Evolutionary conservation across 495 filamentous ascomycete genomes (phyloP), one percentile per base, ranked within the genome.

Genomic region (Talaromyces borbonicus): DNA sequence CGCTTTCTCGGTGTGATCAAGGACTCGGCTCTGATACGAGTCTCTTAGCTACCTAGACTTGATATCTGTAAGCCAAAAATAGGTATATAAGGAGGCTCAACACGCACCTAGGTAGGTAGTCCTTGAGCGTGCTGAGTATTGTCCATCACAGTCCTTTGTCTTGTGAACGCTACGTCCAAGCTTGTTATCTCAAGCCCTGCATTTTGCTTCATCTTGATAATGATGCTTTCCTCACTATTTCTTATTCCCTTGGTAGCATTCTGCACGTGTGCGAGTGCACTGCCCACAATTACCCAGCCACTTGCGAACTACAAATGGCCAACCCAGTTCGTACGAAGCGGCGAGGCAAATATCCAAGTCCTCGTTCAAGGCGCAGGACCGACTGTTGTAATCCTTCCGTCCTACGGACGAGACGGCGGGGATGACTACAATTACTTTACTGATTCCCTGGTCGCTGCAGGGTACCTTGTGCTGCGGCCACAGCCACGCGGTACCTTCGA

Each of bases 381-480:
- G n/a, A 15, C 32, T 15, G 32, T 18, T 35, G 32, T 35, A n/a
- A 4, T 35, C 11, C 9, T 35, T 4, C 32, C 32, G 2, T 35
- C 32, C n/a, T 35, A 35, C 14, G 32, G 32, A 4, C 9, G 32
- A 35, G 32, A 35, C 9, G 32, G 32, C 5, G 32, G 32, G 32
- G 32, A 35, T 35, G 32, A 35, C n/a, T 35, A 35, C 32, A 18
- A 35, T 35, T 35, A 35, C n/a, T 35, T 35, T 16, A 35, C 32
- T 15, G n/a, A 35, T 35, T n/a, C n/a, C 32, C 32, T 35, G 9
- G 32, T 35, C 5, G 32, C 14, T 15, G 32, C 32, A n/a, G 32
- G 32, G n/a, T 35, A 35, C n/a, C 32, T 35, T 4, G 32, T 35
- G 9, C 32, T 35, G 9, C 32, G 32, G 8, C 32, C 32, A 7